Evolutionary conservation across 148 eudicot genomes (phyloP), one percentile per base, ranked within the genome.

Genomic region (Rhododendron henanense): DNA sequence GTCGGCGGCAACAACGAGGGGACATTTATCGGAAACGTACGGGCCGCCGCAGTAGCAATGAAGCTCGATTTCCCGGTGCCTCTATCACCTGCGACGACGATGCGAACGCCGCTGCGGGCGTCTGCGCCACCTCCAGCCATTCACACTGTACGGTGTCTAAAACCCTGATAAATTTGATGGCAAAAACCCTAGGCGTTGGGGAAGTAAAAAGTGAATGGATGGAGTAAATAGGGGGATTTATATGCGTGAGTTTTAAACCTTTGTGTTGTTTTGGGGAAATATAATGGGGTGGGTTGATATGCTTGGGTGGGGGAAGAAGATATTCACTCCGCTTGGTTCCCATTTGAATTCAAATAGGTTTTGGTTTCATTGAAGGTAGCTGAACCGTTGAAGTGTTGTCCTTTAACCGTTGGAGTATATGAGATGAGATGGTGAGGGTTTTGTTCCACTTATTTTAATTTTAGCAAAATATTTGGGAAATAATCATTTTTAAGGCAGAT

Each of bases 41-140:
- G 98, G 18, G 97, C 88, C 35, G 94, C 95, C 41, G 98, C 97
- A 8, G 98, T 91, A 11, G 92, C 88, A 10, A 96, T 95, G 89
- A 96, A 92, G 90, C 98, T 96, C 23, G 98, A 91, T 65, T 95
- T 96, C 0, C 99, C 98, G 65, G 98, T 96, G 82, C 89, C 94
- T 4, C 86, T 84, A 67, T 95, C 99, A 3, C 99, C 99, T 57
- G 99, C 98, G 47, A 96, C 98, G 31, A 94, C 97, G 86, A 96
- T 94, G 44, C 96, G 89, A 28, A 95, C 94, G 75, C 91, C 93
- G 21, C 37, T 39, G 0, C 35, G 53, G 13, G 13, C 78, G 44
- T 74, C 79, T 39, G 88, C 76, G 80, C 67, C 85, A 78, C 92
- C 90, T 86, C 90, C 93, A 67, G 85, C 91, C 93, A 91, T 91